Evolutionary conservation across 306 rosid species (phyloP).

Genomic region (Canavalia ensiformis): DNA sequence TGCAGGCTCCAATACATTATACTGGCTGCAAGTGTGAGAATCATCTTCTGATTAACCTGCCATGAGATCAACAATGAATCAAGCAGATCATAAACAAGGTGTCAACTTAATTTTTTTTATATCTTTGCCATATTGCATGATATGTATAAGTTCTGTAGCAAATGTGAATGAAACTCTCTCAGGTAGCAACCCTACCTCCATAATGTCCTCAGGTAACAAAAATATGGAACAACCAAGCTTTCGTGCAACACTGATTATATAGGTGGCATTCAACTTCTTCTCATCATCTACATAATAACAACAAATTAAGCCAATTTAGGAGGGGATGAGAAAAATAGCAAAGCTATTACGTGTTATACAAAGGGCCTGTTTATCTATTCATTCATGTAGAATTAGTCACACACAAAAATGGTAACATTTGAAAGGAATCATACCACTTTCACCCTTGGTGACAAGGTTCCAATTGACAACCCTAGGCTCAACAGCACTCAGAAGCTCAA

Average conservation of each 20-base stretch:
- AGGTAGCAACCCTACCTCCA: conserved; percentile 72
- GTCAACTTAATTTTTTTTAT: background rate
- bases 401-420: background rate
- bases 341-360: background rate
- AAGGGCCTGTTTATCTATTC: background rate
- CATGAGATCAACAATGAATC: conserved; percentile 42
- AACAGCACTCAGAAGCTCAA: conserved; percentile 96
- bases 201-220: conserved; percentile 93
- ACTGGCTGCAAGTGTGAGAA: conserved; percentile 85
- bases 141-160: conserved; percentile 4
- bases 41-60: conserved; percentile 99
- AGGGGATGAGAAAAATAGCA: conserved; percentile 16
- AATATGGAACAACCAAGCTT: conserved; percentile 97
- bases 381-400: background rate
- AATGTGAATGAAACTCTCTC: background rate
- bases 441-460: conserved; percentile 98
- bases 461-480: conserved; percentile 97
- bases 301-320: conserved; percentile 35
- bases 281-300: conserved; percentile 69
- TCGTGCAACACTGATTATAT: conserved; percentile 91
- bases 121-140: conserved; percentile 10
- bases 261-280: conserved; percentile 93
- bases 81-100: background rate
- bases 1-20: conserved; percentile 96
- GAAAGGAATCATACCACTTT: conserved; percentile 68